Evolutionary conservation across 2,329 filamentous ascomycete species (phyloP).

Genomic region (Monosporascus sp.): DNA sequence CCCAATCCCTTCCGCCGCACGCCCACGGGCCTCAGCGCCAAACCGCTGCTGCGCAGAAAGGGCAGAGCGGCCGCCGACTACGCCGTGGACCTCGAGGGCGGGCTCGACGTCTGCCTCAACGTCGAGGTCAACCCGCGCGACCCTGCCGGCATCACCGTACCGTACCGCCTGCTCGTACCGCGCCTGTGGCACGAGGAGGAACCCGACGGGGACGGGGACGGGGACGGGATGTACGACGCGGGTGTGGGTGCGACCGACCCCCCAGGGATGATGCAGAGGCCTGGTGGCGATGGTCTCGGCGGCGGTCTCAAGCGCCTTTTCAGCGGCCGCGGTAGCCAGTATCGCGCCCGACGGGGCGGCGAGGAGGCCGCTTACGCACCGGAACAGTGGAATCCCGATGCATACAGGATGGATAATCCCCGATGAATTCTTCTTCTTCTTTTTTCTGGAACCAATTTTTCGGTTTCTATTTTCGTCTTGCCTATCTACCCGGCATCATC

Average conservation of each 20-base stretch:
- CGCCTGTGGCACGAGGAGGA: slow-evolving; percentile 58
- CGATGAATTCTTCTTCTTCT: too few species aligned
- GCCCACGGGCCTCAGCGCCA: slow-evolving; percentile 62
- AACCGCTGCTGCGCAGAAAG: slow-evolving; percentile 50
- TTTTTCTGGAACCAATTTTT: too few species aligned
- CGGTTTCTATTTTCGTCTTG: too few species aligned
- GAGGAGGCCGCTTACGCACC: not conserved
- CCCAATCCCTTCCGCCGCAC: slow-evolving; percentile 56
- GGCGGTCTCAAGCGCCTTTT: slow-evolving; percentile 17
- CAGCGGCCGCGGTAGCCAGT: slow-evolving; percentile 12
- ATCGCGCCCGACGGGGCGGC: slow-evolving; percentile 1
- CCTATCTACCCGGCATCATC: too few species aligned
- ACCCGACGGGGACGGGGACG: slow-evolving; percentile 18
- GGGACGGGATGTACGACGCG: not conserved
- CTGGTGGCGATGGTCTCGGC: not conserved
- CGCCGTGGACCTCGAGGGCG: slow-evolving; percentile 72
- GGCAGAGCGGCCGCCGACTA: slow-evolving; percentile 37
- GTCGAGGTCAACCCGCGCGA: slow-evolving; percentile 83
- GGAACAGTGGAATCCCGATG: too few species aligned
- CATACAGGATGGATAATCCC: too few species aligned
- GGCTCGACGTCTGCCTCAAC: slow-evolving; percentile 82
- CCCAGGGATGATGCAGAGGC: not conserved
- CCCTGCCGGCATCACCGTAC: slow-evolving; percentile 79
- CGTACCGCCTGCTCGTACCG: slow-evolving; percentile 83
- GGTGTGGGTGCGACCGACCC: not conserved